Conservation (phyloP, 2,329 filamentous ascomycete species). For the Lasiodiplodia citricola region DNA sequence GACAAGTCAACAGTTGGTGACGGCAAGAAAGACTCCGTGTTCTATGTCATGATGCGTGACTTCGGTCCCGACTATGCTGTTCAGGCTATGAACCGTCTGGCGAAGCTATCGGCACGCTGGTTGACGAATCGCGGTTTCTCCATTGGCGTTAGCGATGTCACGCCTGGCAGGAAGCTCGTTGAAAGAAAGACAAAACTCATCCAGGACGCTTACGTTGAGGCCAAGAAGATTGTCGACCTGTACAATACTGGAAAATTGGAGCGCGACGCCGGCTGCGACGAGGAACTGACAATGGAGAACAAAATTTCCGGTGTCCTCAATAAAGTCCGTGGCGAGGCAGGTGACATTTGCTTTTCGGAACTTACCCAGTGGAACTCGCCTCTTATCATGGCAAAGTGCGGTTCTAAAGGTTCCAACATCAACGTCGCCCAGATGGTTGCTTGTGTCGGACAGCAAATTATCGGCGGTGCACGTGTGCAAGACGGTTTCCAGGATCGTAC, state of each 20-base stretch:
- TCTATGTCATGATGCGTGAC: slow-evolving; percentile 95
- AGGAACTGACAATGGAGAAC: slow-evolving; percentile 91
- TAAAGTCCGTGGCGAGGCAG: slow-evolving; percentile 88
- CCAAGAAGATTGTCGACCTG: slow-evolving; percentile 79
- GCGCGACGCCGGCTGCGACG: slow-evolving; percentile 86
- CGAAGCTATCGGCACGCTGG: slow-evolving; percentile 86
- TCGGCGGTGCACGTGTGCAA: slow-evolving; percentile 86
- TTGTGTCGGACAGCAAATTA: slow-evolving; percentile 96
- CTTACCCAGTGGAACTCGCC: slow-evolving; percentile 91
- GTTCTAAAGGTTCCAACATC: slow-evolving; percentile 95
- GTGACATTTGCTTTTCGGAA: slow-evolving; percentile 86
- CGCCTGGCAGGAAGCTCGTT: slow-evolving; percentile 74
- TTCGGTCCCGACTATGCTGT: slow-evolving; percentile 90
- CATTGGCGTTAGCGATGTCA: slow-evolving; percentile 94
- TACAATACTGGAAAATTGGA: slow-evolving; percentile 82
- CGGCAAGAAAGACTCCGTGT: slow-evolving; percentile 97
- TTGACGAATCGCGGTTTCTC: slow-evolving; percentile 93
- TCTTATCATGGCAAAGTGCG: slow-evolving; percentile 94
- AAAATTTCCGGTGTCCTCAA: slow-evolving; percentile 88
- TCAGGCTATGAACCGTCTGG: slow-evolving; percentile 89
- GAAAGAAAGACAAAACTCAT: slow-evolving; percentile 78
- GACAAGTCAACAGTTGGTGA: slow-evolving; percentile 97
- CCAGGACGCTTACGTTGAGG: slow-evolving; percentile 76
- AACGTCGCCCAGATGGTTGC: slow-evolving; percentile 99
- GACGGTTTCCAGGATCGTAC: slow-evolving; percentile 97